These are phyloP conservation scores for Atkinsonella hypoxylon DNA, from an alignment of 2,329 filamentous ascomycete species.

Conservation along the genomic window DNA sequence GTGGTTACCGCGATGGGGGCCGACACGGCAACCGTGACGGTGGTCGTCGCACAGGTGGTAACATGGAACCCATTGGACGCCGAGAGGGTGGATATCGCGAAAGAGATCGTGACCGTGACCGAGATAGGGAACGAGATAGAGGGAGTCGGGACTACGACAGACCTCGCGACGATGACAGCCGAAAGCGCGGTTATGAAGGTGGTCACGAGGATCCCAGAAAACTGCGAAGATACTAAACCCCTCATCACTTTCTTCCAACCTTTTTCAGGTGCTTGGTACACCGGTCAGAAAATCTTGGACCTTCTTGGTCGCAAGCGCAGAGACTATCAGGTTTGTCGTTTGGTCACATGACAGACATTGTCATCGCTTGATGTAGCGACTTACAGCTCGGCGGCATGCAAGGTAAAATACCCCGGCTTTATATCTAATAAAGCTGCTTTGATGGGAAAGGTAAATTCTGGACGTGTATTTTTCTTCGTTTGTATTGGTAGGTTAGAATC, in stretches of 20 bases:
- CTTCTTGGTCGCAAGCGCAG: not conserved
- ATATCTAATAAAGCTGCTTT: constrained; percentile 6
- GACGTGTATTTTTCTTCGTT: constrained; percentile 5
- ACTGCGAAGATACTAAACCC: constrained; percentile 47
- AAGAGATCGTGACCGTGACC: constrained; percentile 33
- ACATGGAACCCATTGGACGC: constrained; percentile 71
- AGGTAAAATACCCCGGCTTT: constrained; percentile 1
- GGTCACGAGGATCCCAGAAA: constrained; percentile 68
- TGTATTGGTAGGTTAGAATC: constrained; percentile 8
- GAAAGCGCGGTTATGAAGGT: constrained; percentile 64
- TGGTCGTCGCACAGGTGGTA: constrained; percentile 54
- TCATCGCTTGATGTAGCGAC: not conserved
- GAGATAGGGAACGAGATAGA: constrained; percentile 18
- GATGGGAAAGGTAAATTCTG: constrained; percentile 10
- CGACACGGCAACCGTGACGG: constrained; percentile 24
- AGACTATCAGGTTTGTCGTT: not conserved
- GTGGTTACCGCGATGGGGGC: constrained; percentile 29
- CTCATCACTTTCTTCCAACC: not conserved
- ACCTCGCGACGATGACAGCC: constrained; percentile 44
- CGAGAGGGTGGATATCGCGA: constrained; percentile 46
- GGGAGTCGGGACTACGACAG: constrained; percentile 33
- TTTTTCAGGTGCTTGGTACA: not conserved
- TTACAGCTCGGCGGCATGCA: not conserved
- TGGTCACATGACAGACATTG: not conserved
- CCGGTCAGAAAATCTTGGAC: not conserved